Evolutionary conservation across 2,329 filamentous ascomycete species (phyloP).

Genomic region (Setomelanomma holmii): DNA sequence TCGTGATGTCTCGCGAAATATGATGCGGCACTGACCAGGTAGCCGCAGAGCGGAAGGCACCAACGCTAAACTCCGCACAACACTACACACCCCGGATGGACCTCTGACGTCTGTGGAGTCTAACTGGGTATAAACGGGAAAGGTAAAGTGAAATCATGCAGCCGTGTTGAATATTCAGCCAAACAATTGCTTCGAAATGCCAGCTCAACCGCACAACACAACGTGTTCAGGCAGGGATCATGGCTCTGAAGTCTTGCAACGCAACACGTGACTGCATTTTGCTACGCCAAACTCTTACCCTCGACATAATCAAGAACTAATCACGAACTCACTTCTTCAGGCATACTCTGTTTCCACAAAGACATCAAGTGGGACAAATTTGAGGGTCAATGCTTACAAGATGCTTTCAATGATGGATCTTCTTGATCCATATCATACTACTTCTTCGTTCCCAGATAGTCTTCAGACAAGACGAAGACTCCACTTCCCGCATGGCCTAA

Average conservation of each 20-base stretch:
- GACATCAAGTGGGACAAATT: no score
- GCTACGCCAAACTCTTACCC: no score
- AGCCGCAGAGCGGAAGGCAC: no score
- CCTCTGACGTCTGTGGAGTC: neutral
- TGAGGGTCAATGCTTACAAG: neutral
- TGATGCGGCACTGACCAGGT: no score
- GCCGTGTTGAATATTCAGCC: no score
- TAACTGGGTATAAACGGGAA: neutral
- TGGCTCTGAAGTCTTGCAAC: neutral
- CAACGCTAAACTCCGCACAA: slow-evolving; percentile 1
- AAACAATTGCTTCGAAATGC: no score
- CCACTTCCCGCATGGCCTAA: neutral
- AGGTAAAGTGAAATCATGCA: neutral
- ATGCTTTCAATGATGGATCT: neutral
- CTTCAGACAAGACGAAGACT: neutral
- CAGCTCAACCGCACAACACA: neutral
- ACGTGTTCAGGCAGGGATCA: neutral
- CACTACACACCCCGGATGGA: neutral
- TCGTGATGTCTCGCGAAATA: slow-evolving; percentile 33
- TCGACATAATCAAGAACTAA: neutral
- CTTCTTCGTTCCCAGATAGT: neutral
- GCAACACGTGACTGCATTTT: no score
- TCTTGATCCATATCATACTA: neutral
- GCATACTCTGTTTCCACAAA: no score
- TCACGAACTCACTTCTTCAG: no score